These are phyloP conservation scores for Phytophthora litchii DNA, from an alignment of 352 stramenopile genomes.

Conservation along the genomic window DNA sequence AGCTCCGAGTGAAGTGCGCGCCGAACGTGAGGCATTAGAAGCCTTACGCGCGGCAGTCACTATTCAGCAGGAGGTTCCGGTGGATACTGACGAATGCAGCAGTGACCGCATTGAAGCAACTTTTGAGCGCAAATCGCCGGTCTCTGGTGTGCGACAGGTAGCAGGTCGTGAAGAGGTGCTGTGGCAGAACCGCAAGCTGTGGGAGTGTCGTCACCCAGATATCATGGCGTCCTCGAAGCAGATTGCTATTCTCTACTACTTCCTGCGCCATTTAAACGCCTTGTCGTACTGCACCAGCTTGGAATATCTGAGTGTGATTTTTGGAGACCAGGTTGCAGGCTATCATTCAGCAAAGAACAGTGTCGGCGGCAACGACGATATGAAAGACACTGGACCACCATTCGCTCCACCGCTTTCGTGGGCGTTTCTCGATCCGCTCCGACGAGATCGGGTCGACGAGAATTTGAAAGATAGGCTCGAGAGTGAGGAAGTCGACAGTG, in stretches of 20 bases:
- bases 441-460: neutral
- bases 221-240: constrained; percentile 57
- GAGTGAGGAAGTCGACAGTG: neutral
- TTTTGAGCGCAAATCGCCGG: constrained; percentile 4
- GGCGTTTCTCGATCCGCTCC: constrained; percentile 28
- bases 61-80: constrained; percentile 1
- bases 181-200: constrained; percentile 47
- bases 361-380: neutral
- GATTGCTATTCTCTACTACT: constrained; percentile 51
- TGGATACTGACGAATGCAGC: neutral
- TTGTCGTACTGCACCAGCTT: constrained; percentile 34
- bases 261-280: constrained; percentile 43
- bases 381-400: neutral
- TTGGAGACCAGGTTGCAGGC: constrained; percentile 20
- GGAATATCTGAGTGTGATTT: constrained; percentile 34
- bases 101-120: neutral
- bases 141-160: constrained; percentile 3
- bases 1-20: constrained; percentile 47
- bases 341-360: constrained; percentile 8
- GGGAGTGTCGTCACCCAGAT: constrained; percentile 43
- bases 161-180: constrained; percentile 23
- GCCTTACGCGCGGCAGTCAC: constrained; percentile 11
- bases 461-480: neutral
- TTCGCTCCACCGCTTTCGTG: constrained; percentile 25
- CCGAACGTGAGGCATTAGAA: constrained; percentile 36